phyloP scores from a whole-genome alignment of 2,329 filamentous ascomycete genomes.

The Ophiostoma ulmi region DNA sequence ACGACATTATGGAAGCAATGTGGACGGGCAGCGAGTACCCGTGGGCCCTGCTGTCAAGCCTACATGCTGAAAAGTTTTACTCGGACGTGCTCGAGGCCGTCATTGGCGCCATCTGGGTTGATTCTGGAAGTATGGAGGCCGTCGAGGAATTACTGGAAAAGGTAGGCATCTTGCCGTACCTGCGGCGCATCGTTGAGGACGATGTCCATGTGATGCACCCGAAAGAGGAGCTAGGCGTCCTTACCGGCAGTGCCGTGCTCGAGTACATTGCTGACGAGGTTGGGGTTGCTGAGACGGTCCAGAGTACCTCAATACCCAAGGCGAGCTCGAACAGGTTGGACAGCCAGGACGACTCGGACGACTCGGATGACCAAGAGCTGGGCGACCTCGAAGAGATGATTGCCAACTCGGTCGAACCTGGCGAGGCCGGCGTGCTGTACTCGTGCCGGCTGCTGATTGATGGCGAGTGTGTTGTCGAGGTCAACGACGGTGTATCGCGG shows the following conservation, averaged over 20 bases:
- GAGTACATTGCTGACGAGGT: conserved; percentile 42
- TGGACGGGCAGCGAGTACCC: conserved; percentile 56
- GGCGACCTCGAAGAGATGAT: not conserved
- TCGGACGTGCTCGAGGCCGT: conserved; percentile 79
- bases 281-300: conserved; percentile 19
- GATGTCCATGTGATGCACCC: conserved; percentile 56
- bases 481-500: conserved; percentile 42
- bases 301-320: not conserved
- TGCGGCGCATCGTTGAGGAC: conserved; percentile 57
- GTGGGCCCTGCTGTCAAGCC: conserved; percentile 64
- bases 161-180: conserved; percentile 59
- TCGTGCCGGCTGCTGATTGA: conserved; percentile 49
- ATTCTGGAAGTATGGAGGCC: conserved; percentile 57
- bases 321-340: conserved; percentile 10
- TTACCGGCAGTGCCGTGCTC: conserved; percentile 50
- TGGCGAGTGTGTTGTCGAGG: conserved; percentile 41
- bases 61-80: conserved; percentile 69
- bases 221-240: conserved; percentile 62
- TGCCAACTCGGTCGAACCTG: conserved; percentile 13
- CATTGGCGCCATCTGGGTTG: conserved; percentile 78
- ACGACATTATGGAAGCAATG: conserved; percentile 48
- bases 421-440: conserved; percentile 28
- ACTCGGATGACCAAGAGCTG: conserved; percentile 4
- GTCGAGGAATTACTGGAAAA: conserved; percentile 58
- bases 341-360: not conserved